Evolutionary conservation across 768 basidiomycete species (phyloP).

Genomic region (Xanthoconium stramineum): DNA sequence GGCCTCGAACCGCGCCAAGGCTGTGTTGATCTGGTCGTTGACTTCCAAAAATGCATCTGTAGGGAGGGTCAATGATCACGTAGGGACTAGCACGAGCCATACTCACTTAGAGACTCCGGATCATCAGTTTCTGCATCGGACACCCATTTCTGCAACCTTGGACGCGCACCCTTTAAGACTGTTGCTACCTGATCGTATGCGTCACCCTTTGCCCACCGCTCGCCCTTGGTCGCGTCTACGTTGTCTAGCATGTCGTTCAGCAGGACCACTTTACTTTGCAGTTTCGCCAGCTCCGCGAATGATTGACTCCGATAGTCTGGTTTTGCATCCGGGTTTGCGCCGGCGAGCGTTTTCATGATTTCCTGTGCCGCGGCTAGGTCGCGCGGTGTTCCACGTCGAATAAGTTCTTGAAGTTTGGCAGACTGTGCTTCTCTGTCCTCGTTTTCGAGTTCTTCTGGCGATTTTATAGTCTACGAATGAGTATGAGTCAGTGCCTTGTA

Average conservation of each 20-base stretch:
- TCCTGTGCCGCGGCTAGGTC: conserved; percentile 96
- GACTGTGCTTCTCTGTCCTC: conserved; percentile 94
- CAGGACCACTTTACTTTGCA: conserved; percentile 94
- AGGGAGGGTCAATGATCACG: background rate
- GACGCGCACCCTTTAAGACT: conserved; percentile 76
- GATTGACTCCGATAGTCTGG: conserved; percentile 93
- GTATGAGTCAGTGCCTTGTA: background rate
- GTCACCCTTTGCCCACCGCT: conserved; percentile 84
- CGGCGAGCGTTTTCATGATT: conserved; percentile 92
- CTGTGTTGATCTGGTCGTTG: conserved; percentile 97
- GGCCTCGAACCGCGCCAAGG: conserved; percentile 84
- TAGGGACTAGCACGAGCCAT: background rate
- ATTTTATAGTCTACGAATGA: conserved; percentile 72
- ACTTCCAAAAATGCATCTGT: conserved; percentile 90
- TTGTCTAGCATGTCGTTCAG: conserved; percentile 98
- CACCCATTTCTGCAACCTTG: conserved; percentile 98
- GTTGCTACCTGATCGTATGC: conserved; percentile 95
- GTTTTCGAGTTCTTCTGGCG: conserved; percentile 92
- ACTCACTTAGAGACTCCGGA: conserved; percentile 82
- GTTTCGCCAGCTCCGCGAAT: conserved; percentile 84
- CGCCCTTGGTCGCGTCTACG: conserved; percentile 65
- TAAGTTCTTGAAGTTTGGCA: conserved; percentile 98
- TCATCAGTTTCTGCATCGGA: conserved; percentile 89
- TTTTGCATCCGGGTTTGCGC: conserved; percentile 92
- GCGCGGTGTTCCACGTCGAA: conserved; percentile 90